These are phyloP conservation scores for Clavispora phyllophila DNA, from an alignment of 805 yeast species.

Conservation along the genomic window DNA sequence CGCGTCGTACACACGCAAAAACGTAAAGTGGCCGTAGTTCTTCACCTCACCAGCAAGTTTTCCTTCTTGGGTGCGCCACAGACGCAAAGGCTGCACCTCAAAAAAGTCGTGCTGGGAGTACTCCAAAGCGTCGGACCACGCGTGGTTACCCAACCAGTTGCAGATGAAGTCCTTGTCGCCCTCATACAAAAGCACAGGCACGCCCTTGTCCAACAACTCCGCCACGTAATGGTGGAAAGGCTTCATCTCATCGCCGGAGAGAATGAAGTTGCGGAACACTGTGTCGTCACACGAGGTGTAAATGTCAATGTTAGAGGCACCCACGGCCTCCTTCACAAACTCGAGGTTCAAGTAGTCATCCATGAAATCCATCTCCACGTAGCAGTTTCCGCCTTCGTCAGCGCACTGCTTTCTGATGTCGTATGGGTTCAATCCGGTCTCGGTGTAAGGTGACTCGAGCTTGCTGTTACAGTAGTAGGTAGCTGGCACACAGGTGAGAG, in stretches of 20 bases:
- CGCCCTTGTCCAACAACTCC: slow-evolving; percentile 10
- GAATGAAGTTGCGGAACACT: slow-evolving; percentile 25
- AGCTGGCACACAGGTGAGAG: slow-evolving; percentile 41
- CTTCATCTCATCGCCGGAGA: slow-evolving; percentile 8
- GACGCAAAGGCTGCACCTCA: slow-evolving; percentile 13
- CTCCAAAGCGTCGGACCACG: slow-evolving; percentile 12
- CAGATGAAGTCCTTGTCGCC: slow-evolving; percentile 17
- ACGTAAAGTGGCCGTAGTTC: slow-evolving; percentile 20
- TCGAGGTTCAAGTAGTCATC: slow-evolving; percentile 50
- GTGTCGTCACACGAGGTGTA: slow-evolving; percentile 46
- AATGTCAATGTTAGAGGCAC: slow-evolving; percentile 47
- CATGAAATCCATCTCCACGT: slow-evolving; percentile 44
- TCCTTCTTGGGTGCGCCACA: slow-evolving; percentile 15
- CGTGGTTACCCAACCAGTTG: slow-evolving; percentile 16
- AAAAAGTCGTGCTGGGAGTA: slow-evolving; percentile 17
- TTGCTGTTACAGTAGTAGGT: slow-evolving; percentile 24
- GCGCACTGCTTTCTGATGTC: slow-evolving; percentile 53
- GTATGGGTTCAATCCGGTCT: slow-evolving; percentile 58
- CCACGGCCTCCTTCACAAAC: slow-evolving; percentile 50
- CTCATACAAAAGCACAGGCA: slow-evolving; percentile 13
- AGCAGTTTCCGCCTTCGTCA: slow-evolving; percentile 49
- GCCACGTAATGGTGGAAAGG: slow-evolving; percentile 10
- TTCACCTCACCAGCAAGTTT: slow-evolving; percentile 38
- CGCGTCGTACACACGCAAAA: slow-evolving; percentile 21
- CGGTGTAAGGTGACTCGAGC: slow-evolving; percentile 26